These are phyloP conservation scores for Penicillium bialowiezense DNA, from an alignment of 495 filamentous ascomycete genomes.

Conservation along the genomic window DNA sequence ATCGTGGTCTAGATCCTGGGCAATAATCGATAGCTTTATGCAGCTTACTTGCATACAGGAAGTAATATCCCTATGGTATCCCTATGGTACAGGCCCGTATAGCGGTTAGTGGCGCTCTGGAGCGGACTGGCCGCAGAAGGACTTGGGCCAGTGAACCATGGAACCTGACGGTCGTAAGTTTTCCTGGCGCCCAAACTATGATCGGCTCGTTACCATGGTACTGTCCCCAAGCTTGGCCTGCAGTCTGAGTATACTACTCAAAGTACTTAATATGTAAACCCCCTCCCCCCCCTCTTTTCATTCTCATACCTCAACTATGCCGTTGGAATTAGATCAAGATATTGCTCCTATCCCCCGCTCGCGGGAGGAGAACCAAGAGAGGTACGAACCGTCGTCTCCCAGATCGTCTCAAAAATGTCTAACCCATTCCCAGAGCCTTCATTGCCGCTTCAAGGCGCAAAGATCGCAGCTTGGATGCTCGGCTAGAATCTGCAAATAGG, in stretches of 20 bases:
- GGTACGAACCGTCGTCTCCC: no score
- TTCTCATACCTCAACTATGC: neutral
- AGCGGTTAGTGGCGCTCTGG: conserved; percentile 14
- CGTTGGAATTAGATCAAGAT: conserved; percentile 30
- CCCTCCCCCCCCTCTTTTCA: neutral
- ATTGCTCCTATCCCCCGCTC: conserved; percentile 38
- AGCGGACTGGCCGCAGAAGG: conserved; percentile 14
- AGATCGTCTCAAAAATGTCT: neutral
- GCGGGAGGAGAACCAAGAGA: conserved; percentile 86
- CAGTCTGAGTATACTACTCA: neutral
- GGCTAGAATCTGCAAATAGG: conserved; percentile 80
- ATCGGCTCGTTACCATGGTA: conserved; percentile 25
- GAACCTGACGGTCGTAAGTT: conserved; percentile 16
- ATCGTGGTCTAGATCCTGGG: neutral
- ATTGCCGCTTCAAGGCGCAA: conserved; percentile 91
- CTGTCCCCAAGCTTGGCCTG: conserved; percentile 8
- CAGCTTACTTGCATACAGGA: neutral
- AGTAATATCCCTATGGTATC: neutral
- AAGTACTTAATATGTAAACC: conserved; percentile 5
- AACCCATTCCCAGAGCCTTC: conserved; percentile 79
- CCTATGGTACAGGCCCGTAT: conserved; percentile 14
- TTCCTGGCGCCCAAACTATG: conserved; percentile 21
- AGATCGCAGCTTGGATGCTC: conserved; percentile 85
- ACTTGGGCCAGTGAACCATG: conserved; percentile 16
- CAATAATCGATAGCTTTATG: neutral